These are phyloP conservation scores for Lepidium aucheri DNA, from an alignment of 345 rosid species.

Conservation along the genomic window DNA sequence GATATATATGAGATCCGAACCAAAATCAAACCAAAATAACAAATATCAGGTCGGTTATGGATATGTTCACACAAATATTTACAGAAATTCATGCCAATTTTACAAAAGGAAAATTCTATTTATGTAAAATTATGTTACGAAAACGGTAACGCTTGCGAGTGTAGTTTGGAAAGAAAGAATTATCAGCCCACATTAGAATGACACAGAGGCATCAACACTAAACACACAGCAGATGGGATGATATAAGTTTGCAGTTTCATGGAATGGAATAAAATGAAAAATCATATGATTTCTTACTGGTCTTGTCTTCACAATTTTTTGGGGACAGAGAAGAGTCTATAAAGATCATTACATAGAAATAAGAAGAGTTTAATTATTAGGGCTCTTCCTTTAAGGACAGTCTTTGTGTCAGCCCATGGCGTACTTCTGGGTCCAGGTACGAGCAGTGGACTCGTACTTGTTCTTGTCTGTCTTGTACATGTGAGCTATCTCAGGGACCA, in stretches of 20 bases:
- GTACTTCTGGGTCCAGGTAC: constrained; percentile 99
- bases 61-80: too few relatives aligned
- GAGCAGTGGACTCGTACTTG: constrained; percentile 91
- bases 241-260: not conserved
- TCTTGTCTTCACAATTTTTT: constrained; percentile 18
- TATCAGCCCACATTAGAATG: too few relatives aligned
- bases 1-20: too few relatives aligned
- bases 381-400: not conserved
- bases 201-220: not conserved
- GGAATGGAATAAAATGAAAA: constrained; percentile 4
- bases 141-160: too few relatives aligned
- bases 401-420: constrained; percentile 67
- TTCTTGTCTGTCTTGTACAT: constrained; percentile 93
- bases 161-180: too few relatives aligned
- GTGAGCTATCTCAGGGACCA: constrained; percentile 96
- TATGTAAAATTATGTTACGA: too few relatives aligned
- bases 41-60: too few relatives aligned
- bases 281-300: constrained; percentile 10
- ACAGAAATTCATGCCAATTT: too few relatives aligned
- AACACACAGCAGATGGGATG: not conserved
- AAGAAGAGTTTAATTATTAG: constrained; percentile 19
- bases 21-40: too few relatives aligned
- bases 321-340: constrained; percentile 11
- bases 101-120: too few relatives aligned
- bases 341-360: constrained; percentile 29